Percentiles rank a stretch among this genome's conserved stretches.
phyloP scores from a whole-genome alignment of 306 rosid genomes.

The Mimosa pudica region DNA sequence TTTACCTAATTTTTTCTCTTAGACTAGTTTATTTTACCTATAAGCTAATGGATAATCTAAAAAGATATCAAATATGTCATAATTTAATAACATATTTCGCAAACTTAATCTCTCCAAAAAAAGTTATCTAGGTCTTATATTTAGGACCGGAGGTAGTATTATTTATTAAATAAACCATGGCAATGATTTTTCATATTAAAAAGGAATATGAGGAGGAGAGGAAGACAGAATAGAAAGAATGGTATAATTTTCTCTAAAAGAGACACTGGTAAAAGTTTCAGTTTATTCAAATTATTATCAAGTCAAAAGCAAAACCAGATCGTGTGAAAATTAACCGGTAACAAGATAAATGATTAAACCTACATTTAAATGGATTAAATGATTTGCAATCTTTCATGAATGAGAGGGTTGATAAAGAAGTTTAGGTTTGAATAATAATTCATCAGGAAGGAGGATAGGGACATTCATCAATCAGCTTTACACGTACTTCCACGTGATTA shows the following conservation, averaged over 20 bases:
- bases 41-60: too few relatives aligned
- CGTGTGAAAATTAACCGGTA: not conserved
- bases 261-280: not conserved
- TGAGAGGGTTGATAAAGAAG: not conserved
- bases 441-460: constrained; percentile 30
- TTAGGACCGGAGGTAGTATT: too few relatives aligned
- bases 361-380: not conserved
- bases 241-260: not conserved
- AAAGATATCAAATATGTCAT: too few relatives aligned
- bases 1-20: too few relatives aligned
- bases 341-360: not conserved
- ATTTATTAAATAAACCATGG: not conserved
- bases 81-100: too few relatives aligned
- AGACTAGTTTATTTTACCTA: too few relatives aligned
- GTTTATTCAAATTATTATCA: not conserved
- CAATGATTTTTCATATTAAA: not conserved
- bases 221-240: not conserved
- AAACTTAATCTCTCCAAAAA: too few relatives aligned
- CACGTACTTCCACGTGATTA: constrained; percentile 66
- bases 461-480: constrained; percentile 45
- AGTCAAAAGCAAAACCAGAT: not conserved
- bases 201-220: not conserved
- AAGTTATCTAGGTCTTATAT: too few relatives aligned
- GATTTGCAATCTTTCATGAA: not conserved
- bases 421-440: not conserved